Evolutionary conservation across 1,284 basidiomycete genomes (phyloP), one percentile per base, ranked within the genome.

Genomic region (Pterulicium gracile): DNA sequence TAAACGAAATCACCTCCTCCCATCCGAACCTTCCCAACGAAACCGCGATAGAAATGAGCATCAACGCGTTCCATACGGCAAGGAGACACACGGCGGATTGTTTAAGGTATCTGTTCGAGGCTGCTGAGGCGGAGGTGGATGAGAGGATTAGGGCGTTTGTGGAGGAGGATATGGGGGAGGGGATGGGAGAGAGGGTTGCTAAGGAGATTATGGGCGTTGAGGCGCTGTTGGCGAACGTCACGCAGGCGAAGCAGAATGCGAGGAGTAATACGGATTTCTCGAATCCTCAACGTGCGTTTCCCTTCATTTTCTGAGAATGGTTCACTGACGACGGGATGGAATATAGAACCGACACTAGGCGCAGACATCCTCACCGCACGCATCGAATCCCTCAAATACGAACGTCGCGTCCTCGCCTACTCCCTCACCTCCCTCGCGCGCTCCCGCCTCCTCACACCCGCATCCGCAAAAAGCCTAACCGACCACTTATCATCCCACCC

Each of bases 311-410:
- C 39, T 27, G 48, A 51, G 22, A n/a, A n/a, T 35, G 27, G 20
- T 17, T 32, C 44, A 45, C 18, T 51, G 44, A 17, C 45, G 52
- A n/a, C n/a, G n/a, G n/a, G n/a, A n/a, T 47, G 15, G 53, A 72
- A 75, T 64, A 43, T 54, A 56, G 14, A 64, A 61, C 64, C 70
- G 2, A 60, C 67, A 3, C 65, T 91, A 24, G 81, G 83, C 13
- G 72, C 70, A 43, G 80, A 84, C 48, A 69, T 85, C 47, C 68
- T 83, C 2, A 72, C 70, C 47, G 73, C 80, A 20, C 77, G 83
- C 20, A 73, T 76, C 50, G 77, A 86, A 35, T 85, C 82, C 0
- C 68, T 89, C 47, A 77, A 74, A 54, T 80, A 82, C 49, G 88
- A 91, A 58, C 73, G 85, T 48, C 71, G 79, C 12, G 66, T 70